Conservation (phyloP, 306 rosid genomes). For the Lathyrus aphaca region DNA sequence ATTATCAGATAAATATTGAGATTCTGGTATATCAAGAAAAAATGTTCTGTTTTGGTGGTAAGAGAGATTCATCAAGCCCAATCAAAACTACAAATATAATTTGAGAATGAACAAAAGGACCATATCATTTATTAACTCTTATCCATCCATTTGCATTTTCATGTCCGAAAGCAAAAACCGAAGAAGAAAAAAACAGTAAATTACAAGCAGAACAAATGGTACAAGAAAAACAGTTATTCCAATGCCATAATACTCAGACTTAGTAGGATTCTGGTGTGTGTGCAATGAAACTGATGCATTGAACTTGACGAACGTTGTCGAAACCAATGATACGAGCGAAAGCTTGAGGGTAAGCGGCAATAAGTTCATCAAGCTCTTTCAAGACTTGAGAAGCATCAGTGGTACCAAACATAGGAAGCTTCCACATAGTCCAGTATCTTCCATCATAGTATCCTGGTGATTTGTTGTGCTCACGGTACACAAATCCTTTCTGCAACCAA, state of each 20-base stretch:
- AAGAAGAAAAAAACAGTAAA: constrained; percentile 34
- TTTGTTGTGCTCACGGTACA: constrained; percentile 62
- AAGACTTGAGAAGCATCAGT: constrained; percentile 59
- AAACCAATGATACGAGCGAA: constrained; percentile 74
- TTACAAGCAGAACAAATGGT: constrained; percentile 5
- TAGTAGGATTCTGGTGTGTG: constrained; percentile 49
- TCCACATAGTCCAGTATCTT: constrained; percentile 86
- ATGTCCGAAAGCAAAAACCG: constrained; percentile 22
- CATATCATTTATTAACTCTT: constrained; percentile 27
- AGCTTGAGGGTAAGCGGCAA: constrained; percentile 46
- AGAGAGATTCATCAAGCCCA: constrained; percentile 7
- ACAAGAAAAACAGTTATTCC: neutral
- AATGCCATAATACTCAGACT: neutral
- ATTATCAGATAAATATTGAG: neutral
- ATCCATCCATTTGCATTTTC: constrained; percentile 38
- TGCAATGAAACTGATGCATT: constrained; percentile 87
- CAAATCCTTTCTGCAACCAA: constrained; percentile 45
- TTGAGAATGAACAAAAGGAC: neutral
- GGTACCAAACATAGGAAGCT: constrained; percentile 85
- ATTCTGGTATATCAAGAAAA: neutral
- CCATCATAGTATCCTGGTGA: constrained; percentile 88
- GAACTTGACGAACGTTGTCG: constrained; percentile 77
- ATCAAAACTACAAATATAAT: neutral
- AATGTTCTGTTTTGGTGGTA: neutral
- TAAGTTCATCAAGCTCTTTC: constrained; percentile 54